phyloP scores from a whole-genome alignment of 768 basidiomycete genomes.

The Suillus subluteus region DNA sequence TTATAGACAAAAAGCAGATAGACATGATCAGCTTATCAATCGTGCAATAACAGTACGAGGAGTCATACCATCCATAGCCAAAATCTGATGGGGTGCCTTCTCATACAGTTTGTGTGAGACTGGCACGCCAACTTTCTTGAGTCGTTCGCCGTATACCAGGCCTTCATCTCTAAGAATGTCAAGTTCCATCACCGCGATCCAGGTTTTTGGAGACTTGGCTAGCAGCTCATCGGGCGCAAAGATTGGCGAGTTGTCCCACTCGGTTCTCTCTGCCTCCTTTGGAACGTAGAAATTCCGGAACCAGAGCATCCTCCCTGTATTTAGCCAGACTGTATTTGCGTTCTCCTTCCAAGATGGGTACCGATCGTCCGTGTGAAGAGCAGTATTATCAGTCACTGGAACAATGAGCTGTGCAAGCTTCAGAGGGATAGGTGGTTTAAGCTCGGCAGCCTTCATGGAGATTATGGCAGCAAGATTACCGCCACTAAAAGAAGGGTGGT shows the following conservation, averaged over 20 bases:
- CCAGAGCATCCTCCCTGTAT: conserved; percentile 71
- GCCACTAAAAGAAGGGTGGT: conserved; percentile 48
- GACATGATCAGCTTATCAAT: conserved; percentile 7
- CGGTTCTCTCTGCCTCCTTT: conserved; percentile 56
- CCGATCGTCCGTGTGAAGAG: conserved; percentile 39
- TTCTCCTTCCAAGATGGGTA: conserved; percentile 64
- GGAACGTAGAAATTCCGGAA: conserved; percentile 73
- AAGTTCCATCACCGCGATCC: conserved; percentile 68
- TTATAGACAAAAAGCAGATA: conserved; percentile 12
- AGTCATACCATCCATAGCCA: conserved; percentile 73
- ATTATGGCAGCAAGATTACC: conserved; percentile 73
- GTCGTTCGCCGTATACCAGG: conserved; percentile 60
- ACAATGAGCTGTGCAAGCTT: conserved; percentile 70
- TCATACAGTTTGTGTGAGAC: conserved; percentile 62
- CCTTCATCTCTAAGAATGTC: conserved; percentile 77
- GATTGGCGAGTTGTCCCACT: conserved; percentile 75
- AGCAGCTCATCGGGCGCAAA: conserved; percentile 65
- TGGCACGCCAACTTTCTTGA: conserved; percentile 55
- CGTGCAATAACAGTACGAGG: not conserved
- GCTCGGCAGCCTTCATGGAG: conserved; percentile 62
- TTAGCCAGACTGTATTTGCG: conserved; percentile 62
- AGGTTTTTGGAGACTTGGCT: conserved; percentile 56
- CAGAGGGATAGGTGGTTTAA: conserved; percentile 53
- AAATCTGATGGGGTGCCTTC: conserved; percentile 70
- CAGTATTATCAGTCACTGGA: conserved; percentile 78